Evolutionary conservation across 768 basidiomycete species (phyloP), one percentile per base, ranked within the genome.

Genomic region (Infundibulicybe gibba): DNA sequence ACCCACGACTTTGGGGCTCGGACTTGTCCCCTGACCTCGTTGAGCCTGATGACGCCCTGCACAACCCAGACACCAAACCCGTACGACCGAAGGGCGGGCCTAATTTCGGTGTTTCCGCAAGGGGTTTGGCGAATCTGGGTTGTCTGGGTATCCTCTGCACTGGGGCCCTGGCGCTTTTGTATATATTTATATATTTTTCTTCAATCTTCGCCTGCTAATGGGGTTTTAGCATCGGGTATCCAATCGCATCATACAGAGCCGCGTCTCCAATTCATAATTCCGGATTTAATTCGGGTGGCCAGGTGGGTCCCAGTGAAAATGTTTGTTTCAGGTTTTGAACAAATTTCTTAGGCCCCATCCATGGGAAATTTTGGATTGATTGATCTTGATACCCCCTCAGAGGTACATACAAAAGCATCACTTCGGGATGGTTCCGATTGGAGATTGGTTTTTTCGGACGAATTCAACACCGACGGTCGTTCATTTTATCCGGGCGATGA

Each of bases 401-500:
- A 76, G 0, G 85, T 69, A 9, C 73, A 80, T 66, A 68, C 67
- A 48, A 71, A 78, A 55, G 20, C 72, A 0, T 81, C 83, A 4
- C 73, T 80, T 55, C 68, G 70, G 32, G 85, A 90, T 53, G 83
- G 86, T 3, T 64, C 69, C 30, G 53, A 64, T 41, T 68, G 75
- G 71, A 60, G 71, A 39, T 70, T 91, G 19, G 84, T 89, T 9
- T 91, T 88, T 61, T 84, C 81, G 3, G 90, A 92, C 63, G 90
- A 92, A 59, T 91, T 92, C 60, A 83, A 91, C 59, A 69, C 68
- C 19, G 81, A 84, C 16, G 87, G 87, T 3, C 71, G 90, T 50
- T 75, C 83, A 4, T 91, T 91, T 57, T 90, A 87, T 67, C 79
- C 83, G 35, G 87, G 87, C 5, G 88, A 91, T 52, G 90, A 92